phyloP scores from a whole-genome alignment of 768 basidiomycete species.

The Rhizopogon roseolus region DNA sequence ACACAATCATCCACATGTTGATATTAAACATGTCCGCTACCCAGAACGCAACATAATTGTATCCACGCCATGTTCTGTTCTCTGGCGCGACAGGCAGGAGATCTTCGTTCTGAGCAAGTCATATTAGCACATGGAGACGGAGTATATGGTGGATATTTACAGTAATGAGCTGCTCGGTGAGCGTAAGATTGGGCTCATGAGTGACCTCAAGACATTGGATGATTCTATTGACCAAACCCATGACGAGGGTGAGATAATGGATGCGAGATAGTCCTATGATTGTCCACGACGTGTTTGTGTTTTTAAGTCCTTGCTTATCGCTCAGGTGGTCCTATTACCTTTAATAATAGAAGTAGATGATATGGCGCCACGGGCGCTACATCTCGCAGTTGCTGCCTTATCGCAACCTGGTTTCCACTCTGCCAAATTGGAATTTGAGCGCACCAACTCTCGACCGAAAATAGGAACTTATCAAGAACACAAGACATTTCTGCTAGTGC shows the following conservation, averaged over 20 bases:
- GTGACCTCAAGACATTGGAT: constrained; percentile 42
- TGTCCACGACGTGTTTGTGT: background rate
- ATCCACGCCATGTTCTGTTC: constrained; percentile 60
- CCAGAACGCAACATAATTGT: constrained; percentile 73
- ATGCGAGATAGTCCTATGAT: background rate
- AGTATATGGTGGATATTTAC: constrained; percentile 28
- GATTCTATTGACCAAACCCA: constrained; percentile 21
- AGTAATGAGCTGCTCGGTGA: constrained; percentile 53
- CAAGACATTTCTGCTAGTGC: too few relatives aligned
- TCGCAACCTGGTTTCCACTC: background rate
- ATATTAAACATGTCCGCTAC: constrained; percentile 78
- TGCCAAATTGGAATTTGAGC: background rate
- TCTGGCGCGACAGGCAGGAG: constrained; percentile 60
- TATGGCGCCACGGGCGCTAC: background rate
- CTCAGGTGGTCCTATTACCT: background rate
- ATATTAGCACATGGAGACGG: background rate
- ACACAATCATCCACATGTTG: constrained; percentile 80
- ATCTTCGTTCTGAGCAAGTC: constrained; percentile 55
- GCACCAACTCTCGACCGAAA: background rate
- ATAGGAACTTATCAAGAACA: background rate
- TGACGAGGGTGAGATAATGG: constrained; percentile 1
- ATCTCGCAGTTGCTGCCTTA: background rate
- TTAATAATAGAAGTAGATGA: background rate
- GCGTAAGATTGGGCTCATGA: constrained; percentile 48
- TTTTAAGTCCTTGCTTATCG: background rate